These are phyloP conservation scores for Diaporthe vaccinii DNA, from an alignment of 2,329 filamentous ascomycete genomes.

Conservation along the genomic window DNA sequence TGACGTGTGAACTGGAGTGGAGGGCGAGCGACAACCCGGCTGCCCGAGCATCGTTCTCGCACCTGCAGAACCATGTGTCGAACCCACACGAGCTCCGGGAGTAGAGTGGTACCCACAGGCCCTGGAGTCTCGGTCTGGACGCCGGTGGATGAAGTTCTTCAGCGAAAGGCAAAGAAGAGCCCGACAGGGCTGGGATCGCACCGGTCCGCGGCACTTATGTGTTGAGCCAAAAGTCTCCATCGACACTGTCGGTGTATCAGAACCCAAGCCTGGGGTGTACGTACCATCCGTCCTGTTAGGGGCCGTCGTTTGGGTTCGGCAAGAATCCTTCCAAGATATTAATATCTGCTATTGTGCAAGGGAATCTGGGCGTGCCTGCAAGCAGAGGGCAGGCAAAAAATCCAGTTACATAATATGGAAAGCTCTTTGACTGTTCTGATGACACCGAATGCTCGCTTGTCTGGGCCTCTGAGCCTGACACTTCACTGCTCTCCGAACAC, in stretches of 20 bases:
- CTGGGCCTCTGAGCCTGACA: constrained; percentile 18
- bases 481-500: not conserved
- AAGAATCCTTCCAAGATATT: constrained; percentile 28
- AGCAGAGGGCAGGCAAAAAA: not conserved
- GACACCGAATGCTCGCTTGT: not conserved
- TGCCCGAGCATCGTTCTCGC: constrained; percentile 25
- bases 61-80: constrained; percentile 32
- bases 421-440: constrained; percentile 27
- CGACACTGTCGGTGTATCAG: constrained; percentile 21
- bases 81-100: constrained; percentile 26
- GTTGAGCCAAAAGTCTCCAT: constrained; percentile 6
- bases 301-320: constrained; percentile 1
- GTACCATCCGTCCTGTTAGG: not conserved
- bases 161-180: constrained; percentile 5
- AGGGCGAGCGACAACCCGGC: constrained; percentile 1
- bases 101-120: constrained; percentile 19
- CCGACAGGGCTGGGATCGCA: constrained; percentile 27
- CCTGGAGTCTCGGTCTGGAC: constrained; percentile 27
- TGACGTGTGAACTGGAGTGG: not conserved
- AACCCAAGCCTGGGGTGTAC: not conserved
- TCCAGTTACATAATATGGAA: constrained; percentile 35
- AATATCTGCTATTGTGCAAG: constrained; percentile 30
- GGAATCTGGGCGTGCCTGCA: constrained; percentile 10
- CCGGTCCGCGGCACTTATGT: constrained; percentile 16
- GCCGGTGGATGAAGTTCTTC: constrained; percentile 29